Evolutionary conservation across 495 filamentous ascomycete species (phyloP), one percentile per base, ranked within the genome.

Genomic region (Daldinia decipiens): DNA sequence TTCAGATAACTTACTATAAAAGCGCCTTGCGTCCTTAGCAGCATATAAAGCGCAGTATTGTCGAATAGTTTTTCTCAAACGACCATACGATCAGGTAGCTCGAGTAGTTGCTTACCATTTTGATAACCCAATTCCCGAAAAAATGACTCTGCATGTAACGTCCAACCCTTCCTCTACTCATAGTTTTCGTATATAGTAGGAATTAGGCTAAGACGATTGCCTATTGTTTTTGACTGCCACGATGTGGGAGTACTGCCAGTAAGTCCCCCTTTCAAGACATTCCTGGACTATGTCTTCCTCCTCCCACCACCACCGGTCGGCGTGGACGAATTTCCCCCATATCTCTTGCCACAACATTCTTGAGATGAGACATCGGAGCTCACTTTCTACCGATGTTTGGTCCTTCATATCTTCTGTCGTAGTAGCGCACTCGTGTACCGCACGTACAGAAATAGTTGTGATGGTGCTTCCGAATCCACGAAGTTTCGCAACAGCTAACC

Each of bases 241-340:
- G 53, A 87, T 79, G 50, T 82, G 60, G 32, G 71, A 76, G 61
- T 79, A 84, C 65, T 86, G 81, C 79, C 81, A 87, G 32, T 76
- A 76, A 0, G 84, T 87, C 2, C 82, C 79, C 40, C 80, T 70
- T 43, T 76, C 65, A 8, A 78, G 66, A 68, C 84, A 87, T 58
- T 87, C 84, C 53, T 80, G 77, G 1, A 84, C 69, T 39, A 82
- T 82, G 6, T 76, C 76, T 29, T 76, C 71, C 47, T 85, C 81
- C 24, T 87, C 82, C 84, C 84, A 86, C 84, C 84, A 87, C 82
- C 84, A 85, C 13, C 59, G 67, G 26, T 78, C 70, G 21, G 76
- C 81, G 40, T 75, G 72, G 11, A 84, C 83, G 60, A 78, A 83
- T 31, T 62, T 64, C 0, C 84, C 83, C 84, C 84, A 87, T 1